A percentile compares a stretch with the other conserved stretches of the same genome.
Conservation (phyloP, 2,329 filamentous ascomycete genomes). For the Apiospora aurea region DNA sequence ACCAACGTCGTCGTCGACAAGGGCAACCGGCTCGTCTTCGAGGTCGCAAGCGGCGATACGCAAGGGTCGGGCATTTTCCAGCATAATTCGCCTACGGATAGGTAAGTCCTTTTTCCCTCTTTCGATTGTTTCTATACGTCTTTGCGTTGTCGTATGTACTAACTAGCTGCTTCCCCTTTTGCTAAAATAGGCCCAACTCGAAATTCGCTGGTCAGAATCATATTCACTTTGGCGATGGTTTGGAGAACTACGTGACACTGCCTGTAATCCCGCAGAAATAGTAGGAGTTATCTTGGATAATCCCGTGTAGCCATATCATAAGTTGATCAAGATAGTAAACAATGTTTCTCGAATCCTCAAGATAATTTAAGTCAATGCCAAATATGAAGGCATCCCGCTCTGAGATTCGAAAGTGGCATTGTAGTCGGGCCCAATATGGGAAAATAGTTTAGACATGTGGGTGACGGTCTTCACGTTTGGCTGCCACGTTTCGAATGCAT, state of each 20-base stretch:
- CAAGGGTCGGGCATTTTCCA: constrained; percentile 58
- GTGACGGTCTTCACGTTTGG: no score
- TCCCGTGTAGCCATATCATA: background rate
- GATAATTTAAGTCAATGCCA: background rate
- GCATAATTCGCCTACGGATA: constrained; percentile 52
- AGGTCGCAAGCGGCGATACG: constrained; percentile 56
- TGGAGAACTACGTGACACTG: constrained; percentile 54
- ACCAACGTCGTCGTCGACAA: constrained; percentile 64
- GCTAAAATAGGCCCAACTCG: constrained; percentile 41
- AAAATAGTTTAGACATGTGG: no score
- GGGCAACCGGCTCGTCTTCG: constrained; percentile 54
- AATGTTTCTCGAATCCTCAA: background rate
- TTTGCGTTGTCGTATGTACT: background rate
- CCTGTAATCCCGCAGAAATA: constrained; percentile 52
- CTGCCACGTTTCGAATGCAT: background rate
- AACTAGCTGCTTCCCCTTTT: background rate
- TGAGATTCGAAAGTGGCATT: no score
- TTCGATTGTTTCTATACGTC: background rate
- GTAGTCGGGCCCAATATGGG: background rate
- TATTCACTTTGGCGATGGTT: constrained; percentile 52
- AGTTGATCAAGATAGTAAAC: background rate
- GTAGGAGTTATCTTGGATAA: background rate
- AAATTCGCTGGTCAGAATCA: constrained; percentile 54
- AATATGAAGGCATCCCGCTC: no score
- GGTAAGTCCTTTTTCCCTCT: constrained; percentile 37